Conservation (phyloP, 2,329 filamentous ascomycete species). For the Hirsutella thompsonii region DNA sequence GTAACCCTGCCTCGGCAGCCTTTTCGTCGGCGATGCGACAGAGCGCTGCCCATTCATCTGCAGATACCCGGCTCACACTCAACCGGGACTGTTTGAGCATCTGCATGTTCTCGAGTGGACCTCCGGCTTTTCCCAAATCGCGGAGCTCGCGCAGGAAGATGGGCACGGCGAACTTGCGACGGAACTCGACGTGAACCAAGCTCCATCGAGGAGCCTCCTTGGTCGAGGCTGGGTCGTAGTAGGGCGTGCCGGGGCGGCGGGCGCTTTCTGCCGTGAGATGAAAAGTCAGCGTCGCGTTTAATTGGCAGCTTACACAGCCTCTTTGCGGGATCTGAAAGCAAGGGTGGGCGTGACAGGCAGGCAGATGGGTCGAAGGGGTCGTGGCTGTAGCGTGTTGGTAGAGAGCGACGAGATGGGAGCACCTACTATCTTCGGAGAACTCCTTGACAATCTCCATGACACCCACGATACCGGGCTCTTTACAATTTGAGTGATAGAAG, state of each 20-base stretch:
- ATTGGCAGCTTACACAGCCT: too few species aligned
- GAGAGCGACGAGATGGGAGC: background rate
- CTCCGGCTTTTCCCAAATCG: conserved; percentile 39
- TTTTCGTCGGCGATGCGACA: conserved; percentile 35
- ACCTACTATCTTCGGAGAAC: conserved; percentile 63
- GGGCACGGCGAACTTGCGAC: conserved; percentile 62
- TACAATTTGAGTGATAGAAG: conserved; percentile 95
- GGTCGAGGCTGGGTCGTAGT: conserved; percentile 69
- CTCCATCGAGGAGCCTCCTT: conserved; percentile 54
- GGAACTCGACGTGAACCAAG: conserved; percentile 78
- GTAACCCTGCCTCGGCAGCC: conserved; percentile 22
- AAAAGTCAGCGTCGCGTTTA: too few species aligned
- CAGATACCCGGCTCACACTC: conserved; percentile 61
- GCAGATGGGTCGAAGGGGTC: too few species aligned
- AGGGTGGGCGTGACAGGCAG: too few species aligned
- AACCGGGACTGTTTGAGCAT: conserved; percentile 70
- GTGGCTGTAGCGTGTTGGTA: too few species aligned
- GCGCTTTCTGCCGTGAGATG: conserved; percentile 19
- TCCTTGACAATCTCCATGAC: conserved; percentile 83
- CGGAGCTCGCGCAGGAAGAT: conserved; percentile 63
- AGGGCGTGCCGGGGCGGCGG: conserved; percentile 36
- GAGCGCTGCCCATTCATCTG: conserved; percentile 53
- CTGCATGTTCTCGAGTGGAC: conserved; percentile 62
- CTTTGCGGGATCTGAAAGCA: too few species aligned
- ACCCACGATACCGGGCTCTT: conserved; percentile 75